These are phyloP conservation scores for Entonaema liquescens DNA, from an alignment of 495 filamentous ascomycete species.

Conservation along the genomic window DNA sequence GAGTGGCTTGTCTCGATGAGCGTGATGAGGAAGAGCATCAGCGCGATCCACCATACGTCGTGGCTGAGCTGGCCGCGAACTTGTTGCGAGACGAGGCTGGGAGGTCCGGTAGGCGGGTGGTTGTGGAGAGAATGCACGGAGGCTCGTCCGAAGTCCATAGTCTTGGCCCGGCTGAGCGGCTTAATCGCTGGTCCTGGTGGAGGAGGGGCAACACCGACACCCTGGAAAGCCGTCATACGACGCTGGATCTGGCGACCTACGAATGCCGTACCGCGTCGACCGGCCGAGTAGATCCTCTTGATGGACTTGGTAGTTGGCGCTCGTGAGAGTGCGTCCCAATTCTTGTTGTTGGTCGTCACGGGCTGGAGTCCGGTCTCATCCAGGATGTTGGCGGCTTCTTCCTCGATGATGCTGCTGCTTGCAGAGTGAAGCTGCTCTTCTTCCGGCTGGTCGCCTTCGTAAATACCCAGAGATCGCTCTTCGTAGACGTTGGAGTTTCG, in stretches of 20 bases:
- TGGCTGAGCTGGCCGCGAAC: constrained; percentile 83
- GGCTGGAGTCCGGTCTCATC: constrained; percentile 27
- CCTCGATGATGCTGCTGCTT: constrained; percentile 38
- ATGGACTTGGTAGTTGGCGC: constrained; percentile 28
- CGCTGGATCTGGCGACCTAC: constrained; percentile 41
- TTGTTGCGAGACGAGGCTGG: constrained; percentile 65
- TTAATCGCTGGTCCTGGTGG: constrained; percentile 5
- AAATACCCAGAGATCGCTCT: constrained; percentile 67
- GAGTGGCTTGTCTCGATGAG: constrained; percentile 75
- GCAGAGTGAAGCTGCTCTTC: constrained; percentile 41
- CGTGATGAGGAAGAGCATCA: constrained; percentile 74
- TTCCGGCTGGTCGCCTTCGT: constrained; percentile 57
- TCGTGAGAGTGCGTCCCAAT: constrained; percentile 29
- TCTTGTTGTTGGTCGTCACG: constrained; percentile 19
- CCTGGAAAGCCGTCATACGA: constrained; percentile 41
- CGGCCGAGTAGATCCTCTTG: constrained; percentile 36
- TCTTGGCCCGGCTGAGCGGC: constrained; percentile 33
- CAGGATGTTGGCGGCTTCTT: constrained; percentile 16
- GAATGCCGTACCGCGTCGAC: constrained; percentile 42
- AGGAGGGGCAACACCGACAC: constrained; percentile 36
- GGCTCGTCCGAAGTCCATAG: constrained; percentile 33
- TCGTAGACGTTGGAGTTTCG: constrained; percentile 64
- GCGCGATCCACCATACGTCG: constrained; percentile 84
- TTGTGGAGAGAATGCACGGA: constrained; percentile 41
- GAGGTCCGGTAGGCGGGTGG: constrained; percentile 24